phyloP scores from a whole-genome alignment of 495 filamentous ascomycete genomes.

The Aspergillus homomorphus region DNA sequence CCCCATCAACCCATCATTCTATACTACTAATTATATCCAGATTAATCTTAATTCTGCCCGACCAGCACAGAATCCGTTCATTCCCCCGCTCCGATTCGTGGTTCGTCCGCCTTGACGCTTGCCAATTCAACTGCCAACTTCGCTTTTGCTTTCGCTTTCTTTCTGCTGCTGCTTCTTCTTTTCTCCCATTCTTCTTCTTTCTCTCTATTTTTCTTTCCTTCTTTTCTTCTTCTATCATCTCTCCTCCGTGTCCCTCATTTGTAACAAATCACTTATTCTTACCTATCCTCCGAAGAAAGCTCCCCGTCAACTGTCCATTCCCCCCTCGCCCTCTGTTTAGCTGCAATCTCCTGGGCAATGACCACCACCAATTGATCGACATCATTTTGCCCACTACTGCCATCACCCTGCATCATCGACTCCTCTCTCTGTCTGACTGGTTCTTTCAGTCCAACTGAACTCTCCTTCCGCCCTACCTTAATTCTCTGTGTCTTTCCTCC shows the following conservation, averaged over 20 bases:
- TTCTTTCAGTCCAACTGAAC: neutral
- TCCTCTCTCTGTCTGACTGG: neutral
- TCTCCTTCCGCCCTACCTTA: no score
- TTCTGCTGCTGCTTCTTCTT: neutral
- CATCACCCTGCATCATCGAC: neutral
- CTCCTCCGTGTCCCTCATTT: neutral
- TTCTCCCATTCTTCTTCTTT: neutral
- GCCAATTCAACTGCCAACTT: neutral
- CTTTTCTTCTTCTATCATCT: constrained; percentile 4
- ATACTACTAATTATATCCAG: neutral
- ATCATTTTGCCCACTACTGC: neutral
- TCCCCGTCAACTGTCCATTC: neutral
- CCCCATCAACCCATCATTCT: no score
- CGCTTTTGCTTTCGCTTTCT: neutral
- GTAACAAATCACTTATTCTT: neutral
- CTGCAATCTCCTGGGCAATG: neutral
- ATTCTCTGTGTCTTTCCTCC: neutral
- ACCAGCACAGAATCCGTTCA: neutral
- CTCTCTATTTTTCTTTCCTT: neutral
- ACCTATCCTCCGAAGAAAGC: neutral
- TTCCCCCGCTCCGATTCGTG: neutral
- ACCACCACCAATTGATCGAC: neutral
- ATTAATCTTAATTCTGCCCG: neutral
- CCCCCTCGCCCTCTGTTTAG: neutral
- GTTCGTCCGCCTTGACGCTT: neutral